Conservation (phyloP, 441 rosid genomes). For the Iberis amara region DNA sequence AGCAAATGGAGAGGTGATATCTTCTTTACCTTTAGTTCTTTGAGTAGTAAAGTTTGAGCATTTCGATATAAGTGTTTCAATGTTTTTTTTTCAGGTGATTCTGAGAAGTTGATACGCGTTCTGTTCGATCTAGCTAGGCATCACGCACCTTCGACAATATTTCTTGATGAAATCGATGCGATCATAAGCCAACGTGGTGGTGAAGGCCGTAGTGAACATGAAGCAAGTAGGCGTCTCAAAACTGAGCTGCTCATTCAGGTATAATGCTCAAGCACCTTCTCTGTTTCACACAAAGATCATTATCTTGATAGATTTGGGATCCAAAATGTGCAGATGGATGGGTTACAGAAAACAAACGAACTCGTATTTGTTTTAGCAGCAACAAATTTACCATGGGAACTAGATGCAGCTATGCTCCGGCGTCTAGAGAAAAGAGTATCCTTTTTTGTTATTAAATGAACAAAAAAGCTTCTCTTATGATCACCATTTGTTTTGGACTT, state of each 20-base stretch:
- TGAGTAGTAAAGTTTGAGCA: background rate
- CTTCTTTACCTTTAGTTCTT: background rate
- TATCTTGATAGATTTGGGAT: background rate
- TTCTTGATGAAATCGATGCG: constrained; percentile 95
- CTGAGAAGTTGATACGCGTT: constrained; percentile 86
- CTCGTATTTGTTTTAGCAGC: constrained; percentile 96
- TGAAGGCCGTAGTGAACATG: constrained; percentile 90
- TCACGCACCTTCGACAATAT: constrained; percentile 92
- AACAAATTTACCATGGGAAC: constrained; percentile 95
- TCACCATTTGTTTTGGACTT: constrained; percentile 19
- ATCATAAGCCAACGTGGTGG: constrained; percentile 97
- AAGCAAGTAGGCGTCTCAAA: constrained; percentile 96
- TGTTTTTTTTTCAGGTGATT: constrained; percentile 52
- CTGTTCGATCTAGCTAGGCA: constrained; percentile 92
- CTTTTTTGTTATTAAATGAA: constrained; percentile 31
- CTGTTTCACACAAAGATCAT: no score
- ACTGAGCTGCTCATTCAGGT: constrained; percentile 98
- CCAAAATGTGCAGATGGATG: constrained; percentile 82
- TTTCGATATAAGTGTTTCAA: background rate
- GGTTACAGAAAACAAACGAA: constrained; percentile 67
- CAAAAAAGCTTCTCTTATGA: background rate
- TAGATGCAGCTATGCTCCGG: constrained; percentile 94
- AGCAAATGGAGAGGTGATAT: constrained; percentile 82
- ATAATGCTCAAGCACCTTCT: constrained; percentile 19
- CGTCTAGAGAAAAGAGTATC: constrained; percentile 96